Conservation (phyloP, 371 early-diverging fungal genomes). For the Saksenaea vasiformis region DNA sequence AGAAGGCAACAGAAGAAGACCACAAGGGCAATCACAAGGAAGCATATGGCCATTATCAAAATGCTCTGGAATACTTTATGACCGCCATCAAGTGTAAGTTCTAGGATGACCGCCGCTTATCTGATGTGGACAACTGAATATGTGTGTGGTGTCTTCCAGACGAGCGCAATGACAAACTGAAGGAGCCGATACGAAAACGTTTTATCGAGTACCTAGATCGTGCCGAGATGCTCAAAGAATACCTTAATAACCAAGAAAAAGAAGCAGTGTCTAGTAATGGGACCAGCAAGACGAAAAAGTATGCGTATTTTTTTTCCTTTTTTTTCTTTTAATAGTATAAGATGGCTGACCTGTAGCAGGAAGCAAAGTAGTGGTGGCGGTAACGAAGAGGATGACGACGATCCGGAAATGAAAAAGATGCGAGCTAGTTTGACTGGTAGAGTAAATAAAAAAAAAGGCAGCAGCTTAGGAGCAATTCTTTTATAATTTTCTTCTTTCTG, state of each 20-base stretch:
- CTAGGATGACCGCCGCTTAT: background rate
- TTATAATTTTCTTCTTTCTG: slow-evolving; percentile 6
- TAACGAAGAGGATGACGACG: slow-evolving; percentile 71
- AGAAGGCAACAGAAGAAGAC: slow-evolving; percentile 94
- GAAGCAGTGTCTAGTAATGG: slow-evolving; percentile 62
- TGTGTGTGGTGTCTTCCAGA: slow-evolving; percentile 54
- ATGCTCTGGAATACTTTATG: slow-evolving; percentile 92
- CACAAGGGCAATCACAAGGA: slow-evolving; percentile 88
- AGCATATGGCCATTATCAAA: slow-evolving; percentile 86
- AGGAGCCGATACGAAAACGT: slow-evolving; percentile 88
- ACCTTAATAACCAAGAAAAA: slow-evolving; percentile 68
- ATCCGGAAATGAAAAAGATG: slow-evolving; percentile 92
- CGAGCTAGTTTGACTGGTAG: slow-evolving; percentile 73
- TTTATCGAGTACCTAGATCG: slow-evolving; percentile 91
- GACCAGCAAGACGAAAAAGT: slow-evolving; percentile 53
- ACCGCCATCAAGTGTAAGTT: slow-evolving; percentile 90
- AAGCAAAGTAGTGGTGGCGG: slow-evolving; percentile 20
- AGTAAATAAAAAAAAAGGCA: background rate
- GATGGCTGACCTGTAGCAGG: slow-evolving; percentile 13
- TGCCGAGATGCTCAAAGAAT: slow-evolving; percentile 92
- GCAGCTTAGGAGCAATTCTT: slow-evolving; percentile 2
- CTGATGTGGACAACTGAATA: background rate
- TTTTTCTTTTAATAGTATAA: slow-evolving; percentile 38
- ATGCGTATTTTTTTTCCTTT: slow-evolving; percentile 22
- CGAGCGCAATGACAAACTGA: slow-evolving; percentile 89